Percentiles rank a stretch among this genome's conserved stretches.
These are phyloP conservation scores for Rhodotorula graminis DNA, from an alignment of 768 basidiomycete species.

Conservation along the genomic window DNA sequence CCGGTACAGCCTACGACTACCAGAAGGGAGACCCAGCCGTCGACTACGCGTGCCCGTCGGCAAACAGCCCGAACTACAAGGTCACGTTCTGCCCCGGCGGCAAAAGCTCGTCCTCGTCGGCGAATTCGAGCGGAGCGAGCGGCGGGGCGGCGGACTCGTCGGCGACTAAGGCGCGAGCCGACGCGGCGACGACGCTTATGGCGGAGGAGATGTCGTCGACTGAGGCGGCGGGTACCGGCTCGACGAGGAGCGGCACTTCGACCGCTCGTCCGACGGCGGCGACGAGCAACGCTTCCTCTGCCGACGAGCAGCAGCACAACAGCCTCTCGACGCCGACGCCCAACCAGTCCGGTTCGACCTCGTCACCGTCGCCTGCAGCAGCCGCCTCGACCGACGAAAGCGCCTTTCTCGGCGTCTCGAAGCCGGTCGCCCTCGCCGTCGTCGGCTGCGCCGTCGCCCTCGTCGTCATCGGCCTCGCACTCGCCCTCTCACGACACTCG, in stretches of 20 bases:
- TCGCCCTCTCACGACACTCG: not conserved
- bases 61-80: not conserved
- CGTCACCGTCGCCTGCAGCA: not conserved
- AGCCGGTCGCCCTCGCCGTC: not conserved
- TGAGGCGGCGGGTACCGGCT: too few relatives aligned
- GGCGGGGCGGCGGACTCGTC: not conserved
- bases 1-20: constrained; percentile 8
- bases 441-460: not conserved
- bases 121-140: not conserved
- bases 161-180: too few relatives aligned
- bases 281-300: too few relatives aligned
- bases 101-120: not conserved
- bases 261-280: too few relatives aligned
- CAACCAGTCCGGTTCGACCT: not conserved
- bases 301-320: too few relatives aligned
- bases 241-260: not conserved
- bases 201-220: too few relatives aligned
- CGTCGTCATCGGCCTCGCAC: not conserved
- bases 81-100: constrained; percentile 16
- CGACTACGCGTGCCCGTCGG: constrained; percentile 8
- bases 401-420: constrained; percentile 4
- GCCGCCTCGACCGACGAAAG: not conserved
- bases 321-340: too few relatives aligned
- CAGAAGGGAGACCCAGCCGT: constrained; percentile 1
- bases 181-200: not conserved